Base-by-base conservation (phyloP, 768 basidiomycete genomes). In the Pulveroboletus ravenelii region DNA sequence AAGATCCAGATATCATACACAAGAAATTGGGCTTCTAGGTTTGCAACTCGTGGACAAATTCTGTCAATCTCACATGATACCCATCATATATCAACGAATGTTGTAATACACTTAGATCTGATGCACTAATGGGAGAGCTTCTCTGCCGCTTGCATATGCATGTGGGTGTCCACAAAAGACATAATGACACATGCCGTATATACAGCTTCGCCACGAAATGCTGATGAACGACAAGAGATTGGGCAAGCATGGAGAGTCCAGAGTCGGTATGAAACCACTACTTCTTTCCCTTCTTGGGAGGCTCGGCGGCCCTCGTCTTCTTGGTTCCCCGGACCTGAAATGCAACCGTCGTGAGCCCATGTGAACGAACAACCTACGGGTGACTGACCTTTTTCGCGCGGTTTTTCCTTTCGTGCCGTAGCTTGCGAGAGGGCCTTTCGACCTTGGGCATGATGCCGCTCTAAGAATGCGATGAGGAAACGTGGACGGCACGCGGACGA, bases 361-460 rank as follows among this genome's bases (percentile, higher is more conserved):
- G 18, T 48, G 14, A 41, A 17, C 20, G 12, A 36, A 53, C 35
- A 23, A 45, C 23, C 18, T 25, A 35, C 52, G 17, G 25, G 29
- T 12, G 45, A 62, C 72, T n/a, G 41, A 92, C 94, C 86, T 97
- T 98, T 89, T 99, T 99, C 56, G 89, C 82, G 70, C 95, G 86
- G 77, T 99, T 99, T 84, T 99, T 99, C 66, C 96, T 85, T 79
- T 98, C 95, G 79, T 98, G 97, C 74, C 96, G 87, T 73, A 98
- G 84, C 73, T 98, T 98, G 67, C 96, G 88, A 58, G 92, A 93
- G 47, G 95, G 77, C 73, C 87, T 92, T 38, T 92, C 89, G 56
- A 87, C 84, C 77, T 97, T 96, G 56, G 78, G 51, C 31, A 62
- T 68, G 42, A 93, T 69, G 45, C 87, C 86, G 57, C 78, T 81